These are phyloP conservation scores for Zhuliangozyma blackwelliae DNA, from an alignment of 1,139 yeast genomes.

Conservation along the genomic window DNA sequence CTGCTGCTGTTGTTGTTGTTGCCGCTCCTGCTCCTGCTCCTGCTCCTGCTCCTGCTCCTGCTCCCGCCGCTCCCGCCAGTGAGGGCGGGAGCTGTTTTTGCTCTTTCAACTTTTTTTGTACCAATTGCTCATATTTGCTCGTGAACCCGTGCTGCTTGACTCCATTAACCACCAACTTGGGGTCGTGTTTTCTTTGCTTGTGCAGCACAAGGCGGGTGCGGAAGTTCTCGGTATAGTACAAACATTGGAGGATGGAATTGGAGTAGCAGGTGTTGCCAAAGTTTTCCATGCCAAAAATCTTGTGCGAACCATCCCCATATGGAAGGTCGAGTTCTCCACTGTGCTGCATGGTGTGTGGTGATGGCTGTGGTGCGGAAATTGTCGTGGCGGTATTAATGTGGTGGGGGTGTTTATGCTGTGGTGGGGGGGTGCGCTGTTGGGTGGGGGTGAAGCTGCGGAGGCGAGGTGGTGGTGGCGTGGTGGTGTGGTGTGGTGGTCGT, in stretches of 20 bases:
- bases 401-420: too few species aligned
- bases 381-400: too few species aligned
- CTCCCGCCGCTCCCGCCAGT: conserved; percentile 1
- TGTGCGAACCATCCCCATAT: conserved; percentile 60
- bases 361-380: too few species aligned
- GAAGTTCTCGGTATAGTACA: conserved; percentile 70
- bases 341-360: too few species aligned
- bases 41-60: neutral
- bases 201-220: conserved; percentile 50
- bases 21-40: too few species aligned
- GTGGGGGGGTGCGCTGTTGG: too few species aligned
- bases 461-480: too few species aligned
- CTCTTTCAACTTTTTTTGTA: conserved; percentile 35
- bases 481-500: too few species aligned
- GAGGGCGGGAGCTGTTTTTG: conserved; percentile 19
- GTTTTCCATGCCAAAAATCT: conserved; percentile 91
- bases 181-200: conserved; percentile 30
- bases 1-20: neutral
- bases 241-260: conserved; percentile 85
- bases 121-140: conserved; percentile 39
- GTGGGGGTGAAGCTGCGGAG: too few species aligned
- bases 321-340: conserved; percentile 8
- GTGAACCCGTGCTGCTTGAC: conserved; percentile 44
- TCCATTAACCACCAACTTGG: conserved; percentile 39
- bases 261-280: conserved; percentile 95